phyloP scores from a whole-genome alignment of 2,329 filamentous ascomycete genomes.

The Phialemoniopsis sp. region DNA sequence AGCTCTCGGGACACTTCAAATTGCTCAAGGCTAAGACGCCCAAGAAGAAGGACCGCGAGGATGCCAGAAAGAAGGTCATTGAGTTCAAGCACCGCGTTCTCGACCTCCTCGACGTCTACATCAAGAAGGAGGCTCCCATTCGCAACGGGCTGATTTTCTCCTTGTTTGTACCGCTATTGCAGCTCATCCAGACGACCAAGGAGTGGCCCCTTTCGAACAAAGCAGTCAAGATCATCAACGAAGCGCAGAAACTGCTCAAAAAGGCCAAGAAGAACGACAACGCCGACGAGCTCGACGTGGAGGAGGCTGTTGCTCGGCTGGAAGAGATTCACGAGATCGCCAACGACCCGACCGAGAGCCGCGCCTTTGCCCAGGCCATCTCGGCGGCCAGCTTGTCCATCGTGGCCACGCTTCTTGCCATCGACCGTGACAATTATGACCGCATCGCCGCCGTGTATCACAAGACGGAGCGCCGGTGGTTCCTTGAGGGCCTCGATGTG shows the following conservation, averaged over 20 bases:
- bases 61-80: slow-evolving; percentile 82
- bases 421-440: slow-evolving; percentile 47
- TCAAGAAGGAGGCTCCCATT: slow-evolving; percentile 70
- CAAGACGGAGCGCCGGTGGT: slow-evolving; percentile 55
- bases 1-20: slow-evolving; percentile 81
- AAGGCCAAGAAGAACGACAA: slow-evolving; percentile 46
- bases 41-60: slow-evolving; percentile 75
- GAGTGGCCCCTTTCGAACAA: slow-evolving; percentile 73
- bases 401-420: slow-evolving; percentile 55
- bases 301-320: slow-evolving; percentile 54
- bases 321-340: slow-evolving; percentile 66
- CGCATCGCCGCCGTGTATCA: slow-evolving; percentile 61
- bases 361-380: slow-evolving; percentile 69
- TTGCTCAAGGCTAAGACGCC: slow-evolving; percentile 60
- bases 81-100: slow-evolving; percentile 95
- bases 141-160: slow-evolving; percentile 63
- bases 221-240: slow-evolving; percentile 66
- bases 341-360: slow-evolving; percentile 49
- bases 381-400: slow-evolving; percentile 69
- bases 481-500: slow-evolving; percentile 53
- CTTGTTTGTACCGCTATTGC: slow-evolving; percentile 72
- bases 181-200: slow-evolving; percentile 70
- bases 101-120: slow-evolving; percentile 80
- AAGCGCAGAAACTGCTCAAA: slow-evolving; percentile 65
- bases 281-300: slow-evolving; percentile 29